Evolutionary conservation across 2,329 filamentous ascomycete genomes (phyloP).

Genomic region (Diaporthe velutina): DNA sequence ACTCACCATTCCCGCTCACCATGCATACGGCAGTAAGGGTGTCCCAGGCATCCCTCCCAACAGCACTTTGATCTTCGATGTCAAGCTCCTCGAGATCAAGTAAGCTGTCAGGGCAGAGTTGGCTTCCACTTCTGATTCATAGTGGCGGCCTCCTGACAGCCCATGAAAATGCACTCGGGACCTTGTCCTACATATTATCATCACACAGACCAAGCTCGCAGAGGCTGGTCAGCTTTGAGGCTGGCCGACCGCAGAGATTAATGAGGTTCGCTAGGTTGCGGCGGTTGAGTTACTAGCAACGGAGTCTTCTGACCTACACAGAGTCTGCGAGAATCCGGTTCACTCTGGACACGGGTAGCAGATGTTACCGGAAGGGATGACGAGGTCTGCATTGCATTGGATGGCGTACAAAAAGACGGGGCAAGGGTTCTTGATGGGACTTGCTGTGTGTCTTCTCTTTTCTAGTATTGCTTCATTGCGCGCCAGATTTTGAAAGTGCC

Average conservation of each 20-base stretch:
- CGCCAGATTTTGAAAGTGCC: neutral
- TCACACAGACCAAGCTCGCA: neutral
- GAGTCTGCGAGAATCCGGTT: conserved; percentile 56
- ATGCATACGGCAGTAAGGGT: conserved; percentile 89
- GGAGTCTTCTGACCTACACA: conserved; percentile 63
- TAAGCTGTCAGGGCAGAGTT: conserved; percentile 56
- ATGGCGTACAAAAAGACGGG: conserved; percentile 58
- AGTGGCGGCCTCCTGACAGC: neutral
- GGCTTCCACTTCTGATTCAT: neutral
- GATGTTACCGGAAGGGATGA: conserved; percentile 60
- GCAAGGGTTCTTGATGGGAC: conserved; percentile 46
- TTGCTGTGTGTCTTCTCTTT: conserved; percentile 38
- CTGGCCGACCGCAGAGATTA: conserved; percentile 4
- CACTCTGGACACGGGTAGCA: conserved; percentile 52
- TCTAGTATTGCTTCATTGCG: conserved; percentile 37
- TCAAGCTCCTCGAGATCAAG: conserved; percentile 88
- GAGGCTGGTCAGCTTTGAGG: neutral
- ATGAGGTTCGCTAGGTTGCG: conserved; percentile 35
- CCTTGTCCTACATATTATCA: conserved; percentile 9
- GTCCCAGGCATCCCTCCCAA: conserved; percentile 90
- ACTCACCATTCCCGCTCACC: conserved; percentile 86
- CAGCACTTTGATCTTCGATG: conserved; percentile 92
- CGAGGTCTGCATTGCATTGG: conserved; percentile 65
- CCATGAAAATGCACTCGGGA: neutral
- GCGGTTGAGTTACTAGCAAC: conserved; percentile 46